Evolutionary conservation across 2,329 filamentous ascomycete genomes (phyloP).

Genomic region (Cercospora berteroae): DNA sequence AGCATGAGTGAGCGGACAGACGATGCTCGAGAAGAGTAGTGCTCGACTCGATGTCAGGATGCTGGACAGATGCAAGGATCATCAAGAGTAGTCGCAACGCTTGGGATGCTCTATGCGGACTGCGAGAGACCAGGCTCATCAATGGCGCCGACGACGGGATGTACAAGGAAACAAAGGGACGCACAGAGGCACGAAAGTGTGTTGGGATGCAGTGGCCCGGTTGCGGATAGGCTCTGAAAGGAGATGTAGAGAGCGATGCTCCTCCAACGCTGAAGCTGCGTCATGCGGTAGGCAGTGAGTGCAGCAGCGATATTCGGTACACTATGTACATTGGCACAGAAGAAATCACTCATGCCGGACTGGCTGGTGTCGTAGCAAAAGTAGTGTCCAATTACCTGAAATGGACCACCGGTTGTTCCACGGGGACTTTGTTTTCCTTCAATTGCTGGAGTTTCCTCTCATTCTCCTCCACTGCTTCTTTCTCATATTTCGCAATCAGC

Average conservation of each 20-base stretch:
- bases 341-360: background rate
- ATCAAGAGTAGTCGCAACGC: background rate
- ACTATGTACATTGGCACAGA: slow-evolving; percentile 7
- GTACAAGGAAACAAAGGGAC: background rate
- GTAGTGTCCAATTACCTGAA: slow-evolving; percentile 26
- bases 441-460: slow-evolving; percentile 53
- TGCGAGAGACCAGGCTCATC: background rate
- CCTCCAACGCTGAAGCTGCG: background rate
- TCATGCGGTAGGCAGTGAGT: background rate
- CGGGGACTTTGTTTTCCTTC: slow-evolving; percentile 38
- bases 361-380: background rate
- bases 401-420: slow-evolving; percentile 32
- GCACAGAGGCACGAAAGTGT: background rate
- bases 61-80: background rate
- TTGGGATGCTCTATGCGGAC: background rate
- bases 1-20: slow-evolving; percentile 1
- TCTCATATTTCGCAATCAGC: slow-evolving; percentile 63
- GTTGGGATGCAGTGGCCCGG: background rate
- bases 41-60: background rate
- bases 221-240: background rate
- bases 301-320: background rate
- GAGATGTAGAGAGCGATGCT: background rate
- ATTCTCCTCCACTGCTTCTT: slow-evolving; percentile 56
- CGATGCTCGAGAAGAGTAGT: background rate
- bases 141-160: background rate